A percentile compares a stretch with the other conserved stretches of the same genome.
phyloP scores from a whole-genome alignment of 106 monocot species.

The Alisma plantagoaquatica region DNA sequence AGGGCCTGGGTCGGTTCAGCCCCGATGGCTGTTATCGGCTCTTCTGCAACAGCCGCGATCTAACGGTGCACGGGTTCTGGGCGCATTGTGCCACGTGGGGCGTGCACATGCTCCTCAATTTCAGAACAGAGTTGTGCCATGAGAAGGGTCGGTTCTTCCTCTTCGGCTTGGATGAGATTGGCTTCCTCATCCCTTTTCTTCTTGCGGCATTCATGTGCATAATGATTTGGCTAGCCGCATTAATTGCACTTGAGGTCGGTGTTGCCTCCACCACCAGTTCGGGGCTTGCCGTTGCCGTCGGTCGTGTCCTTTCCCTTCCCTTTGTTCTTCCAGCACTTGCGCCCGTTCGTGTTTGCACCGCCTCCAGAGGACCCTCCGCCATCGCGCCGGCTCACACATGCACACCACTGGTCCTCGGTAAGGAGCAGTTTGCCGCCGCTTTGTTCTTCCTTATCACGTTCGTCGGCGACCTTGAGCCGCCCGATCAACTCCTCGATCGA shows the following conservation, averaged over 20 bases:
- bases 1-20: too few relatives aligned
- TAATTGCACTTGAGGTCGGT: neutral
- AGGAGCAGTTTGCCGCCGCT: neutral
- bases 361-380: neutral
- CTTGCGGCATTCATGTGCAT: neutral
- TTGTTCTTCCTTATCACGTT: neutral
- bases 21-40: too few relatives aligned
- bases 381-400: neutral
- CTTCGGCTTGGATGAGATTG: slow-evolving; percentile 2
- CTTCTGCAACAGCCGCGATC: neutral
- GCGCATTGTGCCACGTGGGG: too few relatives aligned
- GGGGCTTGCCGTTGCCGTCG: neutral
- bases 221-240: neutral
- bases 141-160: neutral
- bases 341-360: too few relatives aligned
- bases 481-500: neutral
- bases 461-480: neutral
- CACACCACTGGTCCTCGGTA: neutral
- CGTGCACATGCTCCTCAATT: too few relatives aligned
- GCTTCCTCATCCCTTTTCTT: neutral
- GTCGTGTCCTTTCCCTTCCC: neutral
- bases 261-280: neutral
- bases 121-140: too few relatives aligned
- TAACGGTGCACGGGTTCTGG: neutral
- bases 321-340: neutral